phyloP scores from a whole-genome alignment of 1,139 yeast genomes.

The Debaryomyces robertsiae region DNA sequence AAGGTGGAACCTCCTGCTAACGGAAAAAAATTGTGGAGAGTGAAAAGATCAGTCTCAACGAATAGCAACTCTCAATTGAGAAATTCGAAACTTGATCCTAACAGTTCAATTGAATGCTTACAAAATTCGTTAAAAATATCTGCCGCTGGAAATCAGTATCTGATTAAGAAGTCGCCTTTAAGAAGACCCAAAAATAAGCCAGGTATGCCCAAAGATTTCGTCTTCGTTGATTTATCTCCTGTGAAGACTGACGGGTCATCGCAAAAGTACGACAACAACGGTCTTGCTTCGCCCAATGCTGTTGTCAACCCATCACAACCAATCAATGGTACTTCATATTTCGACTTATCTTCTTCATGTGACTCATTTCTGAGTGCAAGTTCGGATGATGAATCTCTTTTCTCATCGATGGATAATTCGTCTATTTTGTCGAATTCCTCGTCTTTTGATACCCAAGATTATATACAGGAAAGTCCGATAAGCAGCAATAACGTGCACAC shows the following conservation, averaged over 20 bases:
- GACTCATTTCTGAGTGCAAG: slow-evolving; percentile 1
- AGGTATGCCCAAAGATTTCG: slow-evolving; percentile 55
- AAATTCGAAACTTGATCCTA: slow-evolving; percentile 14
- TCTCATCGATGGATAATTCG: slow-evolving; percentile 3
- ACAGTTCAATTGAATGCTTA: slow-evolving; percentile 40
- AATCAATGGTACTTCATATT: neutral
- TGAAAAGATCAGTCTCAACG: slow-evolving; percentile 34
- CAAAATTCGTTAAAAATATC: slow-evolving; percentile 48
- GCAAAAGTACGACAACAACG: slow-evolving; percentile 2
- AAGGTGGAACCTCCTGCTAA: slow-evolving; percentile 47
- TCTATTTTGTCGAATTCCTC: slow-evolving; percentile 10
- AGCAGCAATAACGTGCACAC: slow-evolving; percentile 9
- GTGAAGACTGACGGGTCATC: slow-evolving; percentile 37
- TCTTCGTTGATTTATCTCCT: slow-evolving; percentile 58
- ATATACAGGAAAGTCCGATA: slow-evolving; percentile 17
- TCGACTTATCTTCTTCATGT: slow-evolving; percentile 3
- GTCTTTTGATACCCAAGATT: slow-evolving; percentile 9
- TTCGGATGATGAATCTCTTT: slow-evolving; percentile 5
- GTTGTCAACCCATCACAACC: neutral
- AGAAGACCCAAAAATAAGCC: slow-evolving; percentile 55
- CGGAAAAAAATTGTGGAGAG: slow-evolving; percentile 53
- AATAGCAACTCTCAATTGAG: slow-evolving; percentile 20
- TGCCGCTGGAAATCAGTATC: slow-evolving; percentile 35
- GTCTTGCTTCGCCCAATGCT: slow-evolving; percentile 2
- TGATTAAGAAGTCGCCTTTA: slow-evolving; percentile 48